phyloP scores from a whole-genome alignment of 2,329 filamentous ascomycete genomes.

The Paracoccidioides lutzii region DNA sequence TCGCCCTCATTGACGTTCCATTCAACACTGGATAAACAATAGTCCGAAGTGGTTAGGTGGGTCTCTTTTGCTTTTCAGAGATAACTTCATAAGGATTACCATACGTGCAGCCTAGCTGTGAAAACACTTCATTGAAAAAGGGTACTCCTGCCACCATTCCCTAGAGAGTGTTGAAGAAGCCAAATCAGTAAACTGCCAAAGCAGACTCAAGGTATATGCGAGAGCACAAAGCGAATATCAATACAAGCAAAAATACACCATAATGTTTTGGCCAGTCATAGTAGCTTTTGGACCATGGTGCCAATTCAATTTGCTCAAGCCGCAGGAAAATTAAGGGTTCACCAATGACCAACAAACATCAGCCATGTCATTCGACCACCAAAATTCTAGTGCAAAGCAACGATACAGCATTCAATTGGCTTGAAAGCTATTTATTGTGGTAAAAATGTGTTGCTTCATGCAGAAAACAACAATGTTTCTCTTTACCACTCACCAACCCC shows the following conservation, averaged over 20 bases:
- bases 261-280: neutral
- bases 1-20: conserved; percentile 75
- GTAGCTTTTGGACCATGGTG: neutral
- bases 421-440: too few species aligned
- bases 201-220: neutral
- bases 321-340: neutral
- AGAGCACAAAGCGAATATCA: neutral
- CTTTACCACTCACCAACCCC: too few species aligned
- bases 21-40: conserved; percentile 45
- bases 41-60: neutral
- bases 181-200: neutral
- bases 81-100: conserved; percentile 13
- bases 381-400: neutral
- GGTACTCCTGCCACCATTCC: conserved; percentile 84
- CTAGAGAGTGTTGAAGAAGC: conserved; percentile 18
- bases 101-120: conserved; percentile 69
- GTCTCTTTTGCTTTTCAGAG: neutral
- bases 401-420: neutral
- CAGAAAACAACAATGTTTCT: too few species aligned
- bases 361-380: too few species aligned
- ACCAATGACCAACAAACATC: neutral
- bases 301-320: neutral
- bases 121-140: conserved; percentile 90
- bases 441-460: too few species aligned
- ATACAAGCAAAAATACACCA: neutral